Base-by-base conservation (phyloP, 768 basidiomycete species). In the Termitomyces sp. region DNA sequence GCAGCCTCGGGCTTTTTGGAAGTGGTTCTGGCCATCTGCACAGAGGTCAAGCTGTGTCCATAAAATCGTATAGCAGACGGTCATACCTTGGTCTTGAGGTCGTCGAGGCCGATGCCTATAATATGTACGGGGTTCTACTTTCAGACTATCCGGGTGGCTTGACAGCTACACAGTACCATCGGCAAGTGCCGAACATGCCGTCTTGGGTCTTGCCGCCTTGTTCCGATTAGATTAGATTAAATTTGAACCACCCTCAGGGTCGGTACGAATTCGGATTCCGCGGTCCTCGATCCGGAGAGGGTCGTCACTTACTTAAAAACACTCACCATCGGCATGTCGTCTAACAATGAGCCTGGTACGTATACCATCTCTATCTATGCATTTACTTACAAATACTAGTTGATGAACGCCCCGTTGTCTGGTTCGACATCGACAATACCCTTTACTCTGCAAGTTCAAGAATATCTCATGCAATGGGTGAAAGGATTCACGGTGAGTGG, bases 361-460 rank as follows among this genome's bases (percentile, higher is more conserved):
- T 19, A 17, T 35, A 5, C 19, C 42, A n/a, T n/a, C 14, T 15
- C 26, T 33, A 30, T 10, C 5, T 30, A 28, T 28, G 51, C 30
- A 21, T 46, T 30, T 11, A 12, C 45, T 54, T 23, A 57, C 12
- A 12, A 33, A 26, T 17, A 12, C 12, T 17, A 54, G 57, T 59
- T 68, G 87, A 89, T 75, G 77, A 81, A 40, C 81, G 84, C 14
- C 70, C 70, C 59, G 71, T 91, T 49, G 76, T 91, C 50, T 93
- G 85, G 81, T 83, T 94, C 58, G 91, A 93, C 66, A 90, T 94
- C 57, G 92, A 94, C 70, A 93, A 94, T 64, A 92, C 91, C 3
- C 77, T 94, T 15, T 94, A 94, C 68, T 89, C 90, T 8, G 82
- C 88, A 0, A 85, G 80, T 62, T 75, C 84, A 19, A 83, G 78